Percentiles rank a stretch among this genome's conserved stretches.
These are phyloP conservation scores for Polyplosphaeria fusca DNA, from an alignment of 495 filamentous ascomycete genomes.

Conservation along the genomic window DNA sequence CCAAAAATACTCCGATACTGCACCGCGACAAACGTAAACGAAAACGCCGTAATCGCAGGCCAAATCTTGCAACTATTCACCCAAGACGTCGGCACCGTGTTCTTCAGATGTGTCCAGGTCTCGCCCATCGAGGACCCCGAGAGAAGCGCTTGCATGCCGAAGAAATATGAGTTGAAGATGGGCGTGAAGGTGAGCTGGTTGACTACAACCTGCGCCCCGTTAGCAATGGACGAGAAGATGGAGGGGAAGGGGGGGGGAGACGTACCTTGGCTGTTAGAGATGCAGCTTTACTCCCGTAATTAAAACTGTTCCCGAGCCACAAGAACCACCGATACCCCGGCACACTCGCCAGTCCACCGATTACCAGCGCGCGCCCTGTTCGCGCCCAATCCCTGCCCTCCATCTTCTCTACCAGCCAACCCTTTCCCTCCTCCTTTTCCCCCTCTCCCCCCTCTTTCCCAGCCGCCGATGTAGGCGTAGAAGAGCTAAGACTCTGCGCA, in stretches of 20 bases:
- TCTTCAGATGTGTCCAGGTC: constrained; percentile 64
- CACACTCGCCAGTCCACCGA: constrained; percentile 68
- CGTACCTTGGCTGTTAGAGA: constrained; percentile 19
- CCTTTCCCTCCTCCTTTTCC: constrained; percentile 16
- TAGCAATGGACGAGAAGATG: not conserved
- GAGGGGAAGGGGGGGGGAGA: not conserved
- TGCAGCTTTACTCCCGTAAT: constrained; percentile 67
- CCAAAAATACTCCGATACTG: constrained; percentile 78
- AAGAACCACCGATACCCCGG: constrained; percentile 85
- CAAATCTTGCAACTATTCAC: constrained; percentile 83
- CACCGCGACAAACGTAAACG: constrained; percentile 75
- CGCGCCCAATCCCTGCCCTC: constrained; percentile 39
- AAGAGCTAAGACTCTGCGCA: constrained; percentile 65
- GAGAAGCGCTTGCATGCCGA: constrained; percentile 72
- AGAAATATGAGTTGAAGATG: constrained; percentile 88
- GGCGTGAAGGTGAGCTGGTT: constrained; percentile 84
- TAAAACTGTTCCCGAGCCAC: constrained; percentile 75
- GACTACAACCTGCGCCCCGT: constrained; percentile 63
- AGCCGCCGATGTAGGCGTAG: no score
- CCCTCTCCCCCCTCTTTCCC: not conserved
- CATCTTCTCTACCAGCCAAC: constrained; percentile 15
- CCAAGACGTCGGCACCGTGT: constrained; percentile 73
- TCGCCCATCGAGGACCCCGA: constrained; percentile 57
- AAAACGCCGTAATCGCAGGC: constrained; percentile 85
- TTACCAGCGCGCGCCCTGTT: constrained; percentile 67